A percentile compares a stretch with the other conserved stretches of the same genome.
Conservation (phyloP, 2,329 filamentous ascomycete genomes). For the Alternaria brassicae region DNA sequence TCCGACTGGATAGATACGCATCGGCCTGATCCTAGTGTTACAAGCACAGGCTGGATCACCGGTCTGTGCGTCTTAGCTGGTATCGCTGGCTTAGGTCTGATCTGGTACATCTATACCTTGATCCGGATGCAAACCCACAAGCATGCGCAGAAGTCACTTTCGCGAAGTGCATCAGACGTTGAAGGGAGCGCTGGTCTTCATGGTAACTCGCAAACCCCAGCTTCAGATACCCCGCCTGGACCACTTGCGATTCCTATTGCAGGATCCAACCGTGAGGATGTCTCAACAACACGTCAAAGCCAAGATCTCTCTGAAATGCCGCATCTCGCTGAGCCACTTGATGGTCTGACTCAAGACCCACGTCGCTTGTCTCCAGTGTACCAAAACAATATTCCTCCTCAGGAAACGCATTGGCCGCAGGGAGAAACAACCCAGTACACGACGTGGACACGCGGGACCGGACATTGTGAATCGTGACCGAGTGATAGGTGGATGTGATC, state of each 20-base stretch:
- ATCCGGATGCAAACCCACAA: background rate
- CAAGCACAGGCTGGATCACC: background rate
- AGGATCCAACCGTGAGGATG: background rate
- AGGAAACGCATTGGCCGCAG: background rate
- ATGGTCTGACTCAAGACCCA: background rate
- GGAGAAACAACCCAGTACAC: background rate
- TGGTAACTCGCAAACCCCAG: background rate
- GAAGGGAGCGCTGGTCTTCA: background rate
- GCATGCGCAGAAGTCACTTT: rapidly evolving
- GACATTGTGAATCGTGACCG: background rate
- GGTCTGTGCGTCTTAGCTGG: background rate
- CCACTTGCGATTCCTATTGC: rapidly evolving
- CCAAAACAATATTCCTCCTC: background rate
- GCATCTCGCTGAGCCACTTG: background rate
- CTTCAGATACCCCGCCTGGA: background rate
- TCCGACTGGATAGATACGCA: background rate
- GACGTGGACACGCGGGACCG: background rate
- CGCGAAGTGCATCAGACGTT: background rate
- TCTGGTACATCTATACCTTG: background rate
- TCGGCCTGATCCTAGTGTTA: background rate
- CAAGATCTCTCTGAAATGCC: background rate
- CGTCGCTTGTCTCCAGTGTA: background rate
- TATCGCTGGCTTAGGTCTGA: background rate
- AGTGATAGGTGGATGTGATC: background rate
- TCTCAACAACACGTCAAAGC: background rate